Percentiles rank a stretch among this genome's conserved stretches.
Evolutionary conservation across 1,139 yeast species (phyloP).

Genomic region (Diutina catenulata): DNA sequence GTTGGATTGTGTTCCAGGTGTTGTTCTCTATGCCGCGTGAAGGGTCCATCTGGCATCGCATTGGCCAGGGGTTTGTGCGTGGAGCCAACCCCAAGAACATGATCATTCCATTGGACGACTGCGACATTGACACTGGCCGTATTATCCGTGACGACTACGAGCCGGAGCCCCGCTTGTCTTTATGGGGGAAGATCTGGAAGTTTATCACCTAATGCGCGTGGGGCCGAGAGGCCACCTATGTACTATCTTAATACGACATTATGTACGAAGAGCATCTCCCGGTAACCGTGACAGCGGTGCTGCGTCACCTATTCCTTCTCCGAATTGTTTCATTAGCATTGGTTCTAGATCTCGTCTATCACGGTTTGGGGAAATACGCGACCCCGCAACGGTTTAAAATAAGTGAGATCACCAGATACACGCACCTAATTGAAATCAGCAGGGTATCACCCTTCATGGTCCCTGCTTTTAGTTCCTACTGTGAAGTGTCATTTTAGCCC

Average conservation of each 20-base stretch:
- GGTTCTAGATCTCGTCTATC: too few species aligned
- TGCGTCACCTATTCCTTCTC: not conserved
- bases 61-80: not conserved
- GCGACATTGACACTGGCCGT: constrained; percentile 51
- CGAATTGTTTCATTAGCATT: too few species aligned
- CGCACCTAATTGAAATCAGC: too few species aligned
- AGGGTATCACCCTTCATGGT: too few species aligned
- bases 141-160: constrained; percentile 38
- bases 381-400: too few species aligned
- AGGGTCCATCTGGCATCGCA: not conserved
- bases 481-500: too few species aligned
- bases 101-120: constrained; percentile 36
- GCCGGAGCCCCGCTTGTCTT: constrained; percentile 25
- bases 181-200: constrained; percentile 47
- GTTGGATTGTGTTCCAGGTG: constrained; percentile 43
- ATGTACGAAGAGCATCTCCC: not conserved
- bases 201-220: constrained; percentile 7
- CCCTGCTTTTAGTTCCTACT: too few species aligned
- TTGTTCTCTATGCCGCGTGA: constrained; percentile 13
- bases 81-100: constrained; percentile 9
- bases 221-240: not conserved
- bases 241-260: not conserved
- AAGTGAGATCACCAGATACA: too few species aligned
- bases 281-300: not conserved
- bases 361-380: too few species aligned